Conservation (phyloP, 768 basidiomycete species). For the Kwoniella sp. region DNA sequence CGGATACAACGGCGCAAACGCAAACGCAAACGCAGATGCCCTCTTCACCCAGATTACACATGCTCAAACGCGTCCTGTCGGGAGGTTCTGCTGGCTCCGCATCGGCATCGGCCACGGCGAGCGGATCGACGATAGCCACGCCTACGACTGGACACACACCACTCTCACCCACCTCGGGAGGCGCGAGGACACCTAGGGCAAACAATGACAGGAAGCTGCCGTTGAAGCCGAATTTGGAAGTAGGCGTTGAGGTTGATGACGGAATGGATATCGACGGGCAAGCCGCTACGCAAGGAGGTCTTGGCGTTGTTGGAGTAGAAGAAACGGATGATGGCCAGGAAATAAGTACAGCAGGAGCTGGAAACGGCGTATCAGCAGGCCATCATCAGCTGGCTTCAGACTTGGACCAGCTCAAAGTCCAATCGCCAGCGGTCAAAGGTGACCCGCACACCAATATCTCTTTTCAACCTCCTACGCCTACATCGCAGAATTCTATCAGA, state of each 20-base stretch:
- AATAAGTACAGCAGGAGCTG: background rate
- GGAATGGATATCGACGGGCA: constrained; percentile 2
- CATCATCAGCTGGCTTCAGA: constrained; percentile 28
- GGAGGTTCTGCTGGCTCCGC: constrained; percentile 11
- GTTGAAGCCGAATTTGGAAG: constrained; percentile 7
- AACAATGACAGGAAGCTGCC: constrained; percentile 3
- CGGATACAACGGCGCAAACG: no score
- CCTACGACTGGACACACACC: constrained; percentile 15
- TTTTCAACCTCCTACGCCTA: background rate
- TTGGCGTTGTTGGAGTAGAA: no score
- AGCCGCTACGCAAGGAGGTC: background rate
- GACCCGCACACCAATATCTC: background rate
- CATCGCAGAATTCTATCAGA: background rate
- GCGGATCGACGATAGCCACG: constrained; percentile 19
- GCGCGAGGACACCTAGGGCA: constrained; percentile 35
- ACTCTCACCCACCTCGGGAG: constrained; percentile 36
- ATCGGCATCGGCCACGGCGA: constrained; percentile 5
- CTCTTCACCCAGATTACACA: constrained; percentile 1
- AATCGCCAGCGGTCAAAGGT: constrained; percentile 16
- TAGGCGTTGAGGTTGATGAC: background rate
- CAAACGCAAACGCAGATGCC: background rate
- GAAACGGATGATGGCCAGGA: background rate
- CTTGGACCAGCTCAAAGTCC: constrained; percentile 29
- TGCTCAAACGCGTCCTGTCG: constrained; percentile 15
- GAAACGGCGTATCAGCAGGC: constrained; percentile 14